These are phyloP conservation scores for Picochlorum sp. DNA, from an alignment of 139 green algal species.

Conservation along the genomic window DNA sequence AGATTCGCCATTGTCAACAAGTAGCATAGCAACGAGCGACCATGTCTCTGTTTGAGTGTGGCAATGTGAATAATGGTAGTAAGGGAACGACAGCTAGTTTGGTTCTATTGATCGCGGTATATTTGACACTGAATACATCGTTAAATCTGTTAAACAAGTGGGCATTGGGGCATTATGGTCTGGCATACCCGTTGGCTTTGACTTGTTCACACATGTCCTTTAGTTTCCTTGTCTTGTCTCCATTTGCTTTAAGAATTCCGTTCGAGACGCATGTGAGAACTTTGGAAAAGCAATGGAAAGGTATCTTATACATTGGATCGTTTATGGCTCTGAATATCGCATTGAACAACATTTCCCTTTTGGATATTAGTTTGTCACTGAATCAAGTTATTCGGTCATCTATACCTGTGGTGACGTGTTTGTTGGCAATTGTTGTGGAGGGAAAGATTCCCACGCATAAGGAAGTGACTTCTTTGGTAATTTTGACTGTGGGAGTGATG, in stretches of 20 bases:
- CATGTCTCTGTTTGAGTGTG: no score
- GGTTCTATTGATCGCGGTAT: constrained; percentile 10
- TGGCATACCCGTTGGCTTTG: constrained; percentile 49
- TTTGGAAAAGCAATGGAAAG: constrained; percentile 40
- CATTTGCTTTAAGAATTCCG: constrained; percentile 29
- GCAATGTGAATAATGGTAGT: no score
- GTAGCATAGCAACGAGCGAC: no score
- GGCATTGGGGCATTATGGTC: constrained; percentile 43
- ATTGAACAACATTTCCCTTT: constrained; percentile 49
- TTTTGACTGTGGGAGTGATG: constrained; percentile 49
- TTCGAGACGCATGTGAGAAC: constrained; percentile 31
- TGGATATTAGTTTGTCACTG: constrained; percentile 42
- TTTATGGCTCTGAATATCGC: constrained; percentile 54
- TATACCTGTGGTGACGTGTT: constrained; percentile 45
- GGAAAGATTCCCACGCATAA: constrained; percentile 23
- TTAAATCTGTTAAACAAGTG: constrained; percentile 32
- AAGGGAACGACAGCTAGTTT: neutral
- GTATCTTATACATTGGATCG: constrained; percentile 38
- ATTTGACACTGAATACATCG: constrained; percentile 19
- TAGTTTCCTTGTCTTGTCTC: constrained; percentile 33
- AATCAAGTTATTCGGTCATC: constrained; percentile 57
- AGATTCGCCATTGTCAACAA: no score
- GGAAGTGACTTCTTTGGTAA: constrained; percentile 33
- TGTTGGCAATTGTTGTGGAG: constrained; percentile 44
- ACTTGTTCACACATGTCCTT: constrained; percentile 54